Conservation (phyloP, 305 asterid genomes). For the Striga hermonthica region DNA sequence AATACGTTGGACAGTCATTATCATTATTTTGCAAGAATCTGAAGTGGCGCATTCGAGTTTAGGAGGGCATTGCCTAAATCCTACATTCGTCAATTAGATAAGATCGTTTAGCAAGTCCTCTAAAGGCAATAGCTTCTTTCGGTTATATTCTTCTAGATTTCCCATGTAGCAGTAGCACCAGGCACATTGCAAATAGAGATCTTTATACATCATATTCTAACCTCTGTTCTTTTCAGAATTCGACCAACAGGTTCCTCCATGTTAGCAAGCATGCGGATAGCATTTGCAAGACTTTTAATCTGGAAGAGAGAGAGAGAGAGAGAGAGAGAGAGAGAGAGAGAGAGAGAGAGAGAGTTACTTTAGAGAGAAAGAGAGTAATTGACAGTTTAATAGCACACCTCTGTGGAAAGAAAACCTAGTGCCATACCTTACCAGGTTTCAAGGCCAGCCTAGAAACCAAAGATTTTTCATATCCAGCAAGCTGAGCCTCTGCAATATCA, state of each 20-base stretch:
- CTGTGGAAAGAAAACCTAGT: conserved; percentile 21
- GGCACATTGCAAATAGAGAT: background rate
- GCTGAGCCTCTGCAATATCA: conserved; percentile 74
- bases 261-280: conserved; percentile 89
- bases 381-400: conserved; percentile 17
- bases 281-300: conserved; percentile 84
- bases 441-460: conserved; percentile 79
- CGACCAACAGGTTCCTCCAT: conserved; percentile 98
- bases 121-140: background rate
- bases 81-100: background rate
- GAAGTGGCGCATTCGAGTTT: background rate
- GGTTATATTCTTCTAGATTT: background rate
- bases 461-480: conserved; percentile 83
- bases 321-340: conserved; percentile 24
- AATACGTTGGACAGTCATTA: background rate
- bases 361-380: no score
- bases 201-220: conserved; percentile 30
- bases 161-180: background rate
- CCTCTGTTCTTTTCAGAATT: conserved; percentile 80
- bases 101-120: background rate
- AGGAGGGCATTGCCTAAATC: background rate
- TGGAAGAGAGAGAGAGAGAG: conserved; percentile 30
- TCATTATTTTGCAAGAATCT: conserved; percentile 9
- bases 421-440: conserved; percentile 76
- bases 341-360: conserved; percentile 13